phyloP scores from a whole-genome alignment of 352 stramenopile species.

The Phytophthora melonis region DNA sequence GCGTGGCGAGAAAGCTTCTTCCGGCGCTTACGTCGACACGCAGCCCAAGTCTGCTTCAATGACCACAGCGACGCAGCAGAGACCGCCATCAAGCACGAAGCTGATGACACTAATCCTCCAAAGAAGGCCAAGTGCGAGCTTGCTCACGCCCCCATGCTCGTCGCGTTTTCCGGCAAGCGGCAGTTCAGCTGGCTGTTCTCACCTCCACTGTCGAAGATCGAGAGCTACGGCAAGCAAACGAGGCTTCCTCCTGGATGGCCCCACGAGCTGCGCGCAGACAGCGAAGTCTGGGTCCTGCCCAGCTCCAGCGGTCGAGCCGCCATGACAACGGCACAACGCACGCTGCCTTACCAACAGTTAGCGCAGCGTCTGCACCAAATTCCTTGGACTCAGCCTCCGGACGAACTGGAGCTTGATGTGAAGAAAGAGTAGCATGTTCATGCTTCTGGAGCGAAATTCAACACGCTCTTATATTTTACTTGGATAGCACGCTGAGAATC shows the following conservation, averaged over 20 bases:
- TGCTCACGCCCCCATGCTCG: constrained; percentile 70
- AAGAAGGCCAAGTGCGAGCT: constrained; percentile 34
- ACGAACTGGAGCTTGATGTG: constrained; percentile 40
- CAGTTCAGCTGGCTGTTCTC: constrained; percentile 89
- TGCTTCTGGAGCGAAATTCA: not conserved
- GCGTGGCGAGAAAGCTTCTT: constrained; percentile 74
- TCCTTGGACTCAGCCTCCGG: constrained; percentile 51
- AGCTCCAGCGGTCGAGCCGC: constrained; percentile 85
- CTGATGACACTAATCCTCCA: not conserved
- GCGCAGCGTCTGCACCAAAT: constrained; percentile 66
- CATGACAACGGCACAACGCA: constrained; percentile 81
- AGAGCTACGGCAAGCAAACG: constrained; percentile 66
- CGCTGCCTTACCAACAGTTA: constrained; percentile 75
- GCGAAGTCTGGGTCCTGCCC: constrained; percentile 86
- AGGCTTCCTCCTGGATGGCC: constrained; percentile 78
- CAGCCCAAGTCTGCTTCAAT: constrained; percentile 56
- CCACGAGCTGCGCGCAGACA: constrained; percentile 56
- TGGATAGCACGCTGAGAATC: constrained; percentile 46
- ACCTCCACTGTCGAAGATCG: constrained; percentile 71
- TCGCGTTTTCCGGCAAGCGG: constrained; percentile 89
- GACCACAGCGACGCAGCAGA: constrained; percentile 37
- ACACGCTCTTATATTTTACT: constrained; percentile 32
- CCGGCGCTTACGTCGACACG: constrained; percentile 61
- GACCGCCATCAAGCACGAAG: constrained; percentile 12
- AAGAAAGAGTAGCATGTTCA: constrained; percentile 26